Evolutionary conservation across 306 rosid species (phyloP).

Genomic region (Morella rubra): DNA sequence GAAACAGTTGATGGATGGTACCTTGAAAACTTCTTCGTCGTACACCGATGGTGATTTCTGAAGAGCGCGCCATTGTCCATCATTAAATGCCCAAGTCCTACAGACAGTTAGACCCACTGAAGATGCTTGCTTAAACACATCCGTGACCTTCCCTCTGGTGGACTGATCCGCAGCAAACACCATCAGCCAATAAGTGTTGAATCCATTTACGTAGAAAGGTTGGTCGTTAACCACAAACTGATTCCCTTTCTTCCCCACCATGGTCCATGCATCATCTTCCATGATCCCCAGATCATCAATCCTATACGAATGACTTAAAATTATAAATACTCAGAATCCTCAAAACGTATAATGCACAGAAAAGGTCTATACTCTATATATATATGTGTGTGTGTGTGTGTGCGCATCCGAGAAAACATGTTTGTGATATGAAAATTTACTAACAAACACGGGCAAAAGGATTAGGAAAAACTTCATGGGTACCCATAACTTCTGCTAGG

Average conservation of each 20-base stretch:
- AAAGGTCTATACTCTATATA: too few relatives aligned
- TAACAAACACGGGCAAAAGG: too few relatives aligned
- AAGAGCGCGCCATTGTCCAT: constrained; percentile 96
- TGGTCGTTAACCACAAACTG: constrained; percentile 73
- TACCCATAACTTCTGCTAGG: constrained; percentile 46
- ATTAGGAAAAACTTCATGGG: not conserved
- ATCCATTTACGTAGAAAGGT: constrained; percentile 91
- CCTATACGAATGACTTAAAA: constrained; percentile 22
- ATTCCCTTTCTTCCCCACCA: constrained; percentile 85
- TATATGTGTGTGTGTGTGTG: not conserved
- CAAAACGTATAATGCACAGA: not conserved
- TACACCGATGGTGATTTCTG: constrained; percentile 80
- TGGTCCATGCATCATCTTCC: constrained; percentile 54
- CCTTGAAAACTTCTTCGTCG: constrained; percentile 86
- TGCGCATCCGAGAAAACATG: not conserved
- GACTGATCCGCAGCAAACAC: constrained; percentile 86
- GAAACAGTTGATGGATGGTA: not conserved
- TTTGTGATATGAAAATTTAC: not conserved
- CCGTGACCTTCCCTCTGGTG: constrained; percentile 81
- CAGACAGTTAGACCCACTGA: constrained; percentile 82
- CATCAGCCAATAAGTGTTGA: constrained; percentile 97
- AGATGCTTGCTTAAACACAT: constrained; percentile 70
- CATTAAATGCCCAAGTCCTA: constrained; percentile 98
- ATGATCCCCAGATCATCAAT: constrained; percentile 33
- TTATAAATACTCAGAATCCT: not conserved